Conservation (phyloP, 768 basidiomycete species). For the Phlegmacium glaucopus region DNA sequence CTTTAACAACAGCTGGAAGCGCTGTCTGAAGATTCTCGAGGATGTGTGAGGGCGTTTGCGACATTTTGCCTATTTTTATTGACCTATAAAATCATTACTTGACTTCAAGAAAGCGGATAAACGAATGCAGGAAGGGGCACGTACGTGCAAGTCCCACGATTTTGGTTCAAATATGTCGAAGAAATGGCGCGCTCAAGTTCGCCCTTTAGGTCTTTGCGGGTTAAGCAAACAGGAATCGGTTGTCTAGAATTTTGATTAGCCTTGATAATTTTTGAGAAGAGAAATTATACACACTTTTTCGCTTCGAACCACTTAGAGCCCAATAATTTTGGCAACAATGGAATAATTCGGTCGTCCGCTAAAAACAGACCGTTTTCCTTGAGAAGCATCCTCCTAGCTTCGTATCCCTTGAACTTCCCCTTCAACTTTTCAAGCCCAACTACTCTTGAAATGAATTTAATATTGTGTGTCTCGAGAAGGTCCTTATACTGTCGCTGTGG, state of each 20-base stretch:
- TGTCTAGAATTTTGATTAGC: conserved; percentile 52
- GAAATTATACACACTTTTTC: conserved; percentile 71
- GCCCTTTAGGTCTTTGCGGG: conserved; percentile 84
- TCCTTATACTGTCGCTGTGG: conserved; percentile 97
- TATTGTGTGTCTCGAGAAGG: conserved; percentile 68
- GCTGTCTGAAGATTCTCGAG: conserved; percentile 75
- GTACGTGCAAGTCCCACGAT: conserved; percentile 89
- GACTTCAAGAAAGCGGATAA: neutral
- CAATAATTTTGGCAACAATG: conserved; percentile 81
- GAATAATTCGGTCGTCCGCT: conserved; percentile 87
- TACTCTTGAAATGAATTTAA: conserved; percentile 90
- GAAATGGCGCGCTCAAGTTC: conserved; percentile 92
- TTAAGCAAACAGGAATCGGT: conserved; percentile 91
- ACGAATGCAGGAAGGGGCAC: conserved; percentile 27
- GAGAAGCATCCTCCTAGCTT: conserved; percentile 76
- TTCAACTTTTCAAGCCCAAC: conserved; percentile 90
- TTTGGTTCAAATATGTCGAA: conserved; percentile 95
- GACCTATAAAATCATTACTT: conserved; percentile 44
- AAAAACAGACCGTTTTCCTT: conserved; percentile 92
- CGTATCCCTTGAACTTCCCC: conserved; percentile 87
- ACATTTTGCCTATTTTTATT: conserved; percentile 75
- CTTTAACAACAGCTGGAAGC: conserved; percentile 68
- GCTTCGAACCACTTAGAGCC: conserved; percentile 92
- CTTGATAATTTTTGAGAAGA: neutral
- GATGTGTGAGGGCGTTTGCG: conserved; percentile 71